Percentiles rank a stretch among this genome's conserved stretches.
Conservation (phyloP, 192 early-diverging fungal species). For the Helicostylum pulchrum region DNA sequence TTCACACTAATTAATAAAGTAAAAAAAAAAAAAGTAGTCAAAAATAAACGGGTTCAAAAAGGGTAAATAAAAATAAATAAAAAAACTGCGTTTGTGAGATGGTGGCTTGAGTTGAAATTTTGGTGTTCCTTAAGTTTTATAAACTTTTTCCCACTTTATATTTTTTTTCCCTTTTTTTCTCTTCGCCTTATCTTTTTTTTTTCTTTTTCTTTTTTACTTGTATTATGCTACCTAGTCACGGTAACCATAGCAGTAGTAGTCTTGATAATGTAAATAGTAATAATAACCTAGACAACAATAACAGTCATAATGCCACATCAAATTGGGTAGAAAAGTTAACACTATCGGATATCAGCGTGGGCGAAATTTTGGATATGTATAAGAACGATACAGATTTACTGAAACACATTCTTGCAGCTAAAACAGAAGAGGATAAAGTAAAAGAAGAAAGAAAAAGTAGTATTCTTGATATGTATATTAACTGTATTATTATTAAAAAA, state of each 20-base stretch:
- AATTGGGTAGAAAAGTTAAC: conserved; percentile 2
- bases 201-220: not conserved
- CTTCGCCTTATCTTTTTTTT: not conserved
- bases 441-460: not conserved
- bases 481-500: conserved; percentile 10
- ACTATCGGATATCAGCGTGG: conserved; percentile 6
- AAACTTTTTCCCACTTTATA: conserved; percentile 2
- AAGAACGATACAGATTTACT: conserved; percentile 24
- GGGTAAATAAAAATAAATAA: not conserved
- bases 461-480: not conserved
- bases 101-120: not conserved
- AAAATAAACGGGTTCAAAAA: not conserved
- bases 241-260: not conserved
- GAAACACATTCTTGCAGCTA: conserved; percentile 26
- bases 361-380: conserved; percentile 26
- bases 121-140: not conserved
- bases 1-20: not conserved
- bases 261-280: not conserved
- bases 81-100: not conserved
- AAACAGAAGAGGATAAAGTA: conserved; percentile 35
- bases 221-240: conserved; percentile 12
- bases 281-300: not conserved
- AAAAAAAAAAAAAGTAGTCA: not conserved
- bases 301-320: not conserved
- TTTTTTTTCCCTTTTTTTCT: conserved; percentile 11